phyloP scores from a whole-genome alignment of 2,329 filamentous ascomycete species.

The Aurifilum marmelostoma region DNA sequence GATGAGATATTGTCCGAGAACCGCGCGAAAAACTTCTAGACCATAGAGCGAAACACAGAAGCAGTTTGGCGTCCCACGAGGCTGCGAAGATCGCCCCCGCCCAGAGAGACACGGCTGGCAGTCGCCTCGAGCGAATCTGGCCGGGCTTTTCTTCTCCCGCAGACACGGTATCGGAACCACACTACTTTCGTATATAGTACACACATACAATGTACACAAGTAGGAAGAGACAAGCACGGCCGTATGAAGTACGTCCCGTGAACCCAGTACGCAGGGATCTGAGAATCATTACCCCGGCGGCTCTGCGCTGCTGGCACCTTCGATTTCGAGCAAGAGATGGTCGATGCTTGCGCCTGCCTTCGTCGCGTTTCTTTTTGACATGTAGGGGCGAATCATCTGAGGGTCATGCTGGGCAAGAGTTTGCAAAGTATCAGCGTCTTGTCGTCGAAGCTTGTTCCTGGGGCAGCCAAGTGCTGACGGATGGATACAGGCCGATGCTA shows the following conservation, averaged over 20 bases:
- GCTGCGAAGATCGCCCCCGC: neutral
- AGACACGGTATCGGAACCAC: neutral
- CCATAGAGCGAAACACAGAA: neutral
- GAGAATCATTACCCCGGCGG: conserved; percentile 11
- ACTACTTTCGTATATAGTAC: neutral
- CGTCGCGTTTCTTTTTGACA: too few relatives aligned
- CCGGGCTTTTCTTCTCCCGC: conserved; percentile 7
- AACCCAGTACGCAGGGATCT: conserved; percentile 10
- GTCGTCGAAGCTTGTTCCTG: neutral
- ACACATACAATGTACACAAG: neutral
- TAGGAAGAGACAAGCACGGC: conserved; percentile 7
- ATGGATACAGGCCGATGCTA: neutral
- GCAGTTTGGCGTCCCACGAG: conserved; percentile 4
- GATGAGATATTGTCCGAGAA: neutral
- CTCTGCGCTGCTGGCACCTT: conserved; percentile 21
- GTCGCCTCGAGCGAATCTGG: neutral
- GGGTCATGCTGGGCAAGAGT: neutral
- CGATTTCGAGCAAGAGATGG: conserved; percentile 6
- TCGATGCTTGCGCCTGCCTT: conserved; percentile 11
- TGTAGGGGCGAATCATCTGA: conserved; percentile 10
- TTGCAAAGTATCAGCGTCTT: neutral
- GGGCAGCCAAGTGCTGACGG: neutral
- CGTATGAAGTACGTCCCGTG: conserved; percentile 1
- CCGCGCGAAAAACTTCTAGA: neutral
- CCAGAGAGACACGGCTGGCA: neutral